Conservation (phyloP, 768 basidiomycete species). For the Tephrocybe sp. region DNA sequence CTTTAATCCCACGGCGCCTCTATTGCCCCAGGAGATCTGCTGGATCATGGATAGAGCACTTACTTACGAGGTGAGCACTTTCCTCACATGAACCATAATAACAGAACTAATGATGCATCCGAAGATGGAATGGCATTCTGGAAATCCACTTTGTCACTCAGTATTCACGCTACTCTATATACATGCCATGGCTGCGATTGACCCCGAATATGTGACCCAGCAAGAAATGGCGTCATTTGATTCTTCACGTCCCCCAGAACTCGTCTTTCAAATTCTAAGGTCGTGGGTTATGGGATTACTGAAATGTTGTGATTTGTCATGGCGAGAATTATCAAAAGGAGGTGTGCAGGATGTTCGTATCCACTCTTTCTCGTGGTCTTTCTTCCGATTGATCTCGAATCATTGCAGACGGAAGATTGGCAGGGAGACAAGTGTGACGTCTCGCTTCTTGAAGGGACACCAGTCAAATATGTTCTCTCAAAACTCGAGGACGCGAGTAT, state of each 20-base stretch:
- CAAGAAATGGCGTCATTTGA: slow-evolving; percentile 30
- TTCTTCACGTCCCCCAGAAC: slow-evolving; percentile 52
- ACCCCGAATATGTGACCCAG: slow-evolving; percentile 48
- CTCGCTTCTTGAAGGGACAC: slow-evolving; percentile 64
- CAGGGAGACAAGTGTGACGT: slow-evolving; percentile 88
- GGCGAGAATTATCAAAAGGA: slow-evolving; percentile 79
- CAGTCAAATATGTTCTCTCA: slow-evolving; percentile 50
- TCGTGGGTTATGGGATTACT: slow-evolving; percentile 66
- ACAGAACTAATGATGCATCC: slow-evolving; percentile 8
- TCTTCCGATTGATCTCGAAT: slow-evolving; percentile 10
- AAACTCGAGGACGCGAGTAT: slow-evolving; percentile 58
- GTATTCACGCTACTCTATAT: slow-evolving; percentile 79
- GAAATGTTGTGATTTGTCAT: slow-evolving; percentile 81
- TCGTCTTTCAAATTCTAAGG: slow-evolving; percentile 68
- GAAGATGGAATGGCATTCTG: slow-evolving; percentile 88
- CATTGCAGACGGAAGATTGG: slow-evolving; percentile 76
- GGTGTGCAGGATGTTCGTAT: slow-evolving; percentile 73
- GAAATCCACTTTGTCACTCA: slow-evolving; percentile 83
- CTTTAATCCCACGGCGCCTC: slow-evolving; percentile 63
- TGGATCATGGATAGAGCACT: slow-evolving; percentile 83
- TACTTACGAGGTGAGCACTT: slow-evolving; percentile 68
- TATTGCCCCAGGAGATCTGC: slow-evolving; percentile 81
- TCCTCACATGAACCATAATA: too few relatives aligned
- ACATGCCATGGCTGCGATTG: slow-evolving; percentile 61
- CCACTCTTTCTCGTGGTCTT: slow-evolving; percentile 13